These are phyloP conservation scores for Ganoderma resinaceum DNA, from an alignment of 1,284 basidiomycete species.

Conservation along the genomic window DNA sequence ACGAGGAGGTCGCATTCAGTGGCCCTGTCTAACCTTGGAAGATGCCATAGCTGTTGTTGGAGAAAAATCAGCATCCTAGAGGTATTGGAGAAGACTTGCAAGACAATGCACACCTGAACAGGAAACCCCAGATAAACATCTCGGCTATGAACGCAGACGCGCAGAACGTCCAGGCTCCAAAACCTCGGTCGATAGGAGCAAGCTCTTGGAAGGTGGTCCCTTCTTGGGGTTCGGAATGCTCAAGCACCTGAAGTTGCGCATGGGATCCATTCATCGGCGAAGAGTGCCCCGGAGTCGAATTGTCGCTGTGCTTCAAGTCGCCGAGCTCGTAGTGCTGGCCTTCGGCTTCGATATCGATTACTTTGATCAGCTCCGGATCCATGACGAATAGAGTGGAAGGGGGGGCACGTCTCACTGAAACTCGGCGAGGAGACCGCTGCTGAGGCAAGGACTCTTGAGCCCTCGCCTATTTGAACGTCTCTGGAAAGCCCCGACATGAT, in stretches of 20 bases:
- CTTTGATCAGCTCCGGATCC: background rate
- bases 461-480: background rate
- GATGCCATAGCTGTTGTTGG: slow-evolving; percentile 30
- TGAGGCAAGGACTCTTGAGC: background rate
- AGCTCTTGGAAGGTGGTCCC: slow-evolving; percentile 28
- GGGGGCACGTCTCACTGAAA: background rate
- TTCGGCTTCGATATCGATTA: background rate
- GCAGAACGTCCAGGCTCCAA: slow-evolving; percentile 29
- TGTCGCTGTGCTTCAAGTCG: background rate
- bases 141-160: slow-evolving; percentile 38
- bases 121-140: slow-evolving; percentile 47
- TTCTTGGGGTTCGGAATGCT: slow-evolving; percentile 21
- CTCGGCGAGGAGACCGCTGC: background rate
- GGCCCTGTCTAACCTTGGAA: slow-evolving; percentile 24
- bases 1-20: background rate
- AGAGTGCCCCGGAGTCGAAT: background rate
- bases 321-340: background rate
- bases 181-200: slow-evolving; percentile 23
- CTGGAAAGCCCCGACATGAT: background rate
- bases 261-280: slow-evolving; percentile 16
- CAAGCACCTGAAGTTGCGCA: slow-evolving; percentile 16
- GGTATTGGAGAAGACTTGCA: too few relatives aligned
- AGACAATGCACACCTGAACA: slow-evolving; percentile 22
- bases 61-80: background rate
- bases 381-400: background rate